Evolutionary conservation across 78 protist species (phyloP), one percentile per base, ranked within the genome.

Genomic region (Dictyostelium brefeldianum): DNA sequence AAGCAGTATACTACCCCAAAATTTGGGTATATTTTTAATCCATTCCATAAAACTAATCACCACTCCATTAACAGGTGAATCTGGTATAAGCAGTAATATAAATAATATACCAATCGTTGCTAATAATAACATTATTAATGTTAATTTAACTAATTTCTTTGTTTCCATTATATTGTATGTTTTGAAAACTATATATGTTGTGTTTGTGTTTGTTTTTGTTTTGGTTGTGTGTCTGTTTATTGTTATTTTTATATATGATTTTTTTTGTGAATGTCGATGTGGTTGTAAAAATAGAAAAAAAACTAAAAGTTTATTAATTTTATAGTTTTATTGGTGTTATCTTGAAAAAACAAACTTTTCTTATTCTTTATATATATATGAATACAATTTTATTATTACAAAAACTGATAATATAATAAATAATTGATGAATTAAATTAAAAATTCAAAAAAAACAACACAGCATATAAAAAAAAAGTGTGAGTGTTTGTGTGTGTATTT

Each of bases 61-160:
- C 9, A 59, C 25, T 77, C n/a, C 64, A 29, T 77, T 67, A n/a
- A 87, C 84, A 5, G 93, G 93, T 74, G 93, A 87, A 57, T 87
- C 56, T 18, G 93, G 93, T 25, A 87, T 81, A 47, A 87, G 18
- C 29, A 87, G 7, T 36, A 87, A 77, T 65, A 87, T 78, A 78
- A 87, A 87, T 29, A 77, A 73, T 18, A 87, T 20, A 6, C 51
- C 46, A 25, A 87, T 77, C 11, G 70, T 31, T 78, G 79, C 41
- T 18, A 22, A 7, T 31, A 87, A 65, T 8, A 31, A 11, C 7
- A 87, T 48, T 27, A 87, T 22, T 43, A 31, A 46, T 8, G 31
- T 15, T 10, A 84, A 12, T 47, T 74, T 84, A 12, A 74, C 56
- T 59, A 59, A 31, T 41, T 41, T 79, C 18, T 22, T 79, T 4